These are phyloP conservation scores for Trichoderma sp. DNA, from an alignment of 2,329 filamentous ascomycete genomes.

Conservation along the genomic window DNA sequence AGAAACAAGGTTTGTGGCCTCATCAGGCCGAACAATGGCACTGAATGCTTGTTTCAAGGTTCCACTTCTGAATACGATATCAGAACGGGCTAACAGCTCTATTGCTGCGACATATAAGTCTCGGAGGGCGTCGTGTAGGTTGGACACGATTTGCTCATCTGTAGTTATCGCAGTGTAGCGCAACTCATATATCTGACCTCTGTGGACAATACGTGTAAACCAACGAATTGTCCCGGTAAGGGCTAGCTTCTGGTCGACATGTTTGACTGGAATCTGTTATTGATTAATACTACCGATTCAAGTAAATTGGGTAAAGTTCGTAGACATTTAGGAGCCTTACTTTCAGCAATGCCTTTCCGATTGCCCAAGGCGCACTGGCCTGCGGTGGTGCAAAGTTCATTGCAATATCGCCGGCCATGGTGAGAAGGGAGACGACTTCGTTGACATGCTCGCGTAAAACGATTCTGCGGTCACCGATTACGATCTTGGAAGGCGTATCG, in stretches of 20 bases:
- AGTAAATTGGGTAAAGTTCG: neutral
- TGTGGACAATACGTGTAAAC: conserved; percentile 9
- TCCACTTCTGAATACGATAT: neutral
- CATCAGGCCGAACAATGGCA: neutral
- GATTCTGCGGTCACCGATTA: neutral
- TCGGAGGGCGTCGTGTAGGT: neutral
- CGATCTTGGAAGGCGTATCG: neutral
- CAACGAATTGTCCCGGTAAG: conserved; percentile 2
- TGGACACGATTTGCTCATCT: neutral
- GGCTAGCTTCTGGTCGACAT: conserved; percentile 8
- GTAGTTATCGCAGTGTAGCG: neutral
- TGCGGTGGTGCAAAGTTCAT: conserved; percentile 1
- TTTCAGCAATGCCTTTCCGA: neutral
- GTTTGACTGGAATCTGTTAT: conserved; percentile 5
- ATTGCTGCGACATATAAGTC: conserved; percentile 13
- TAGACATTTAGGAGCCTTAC: neutral
- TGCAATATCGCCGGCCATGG: conserved; percentile 8
- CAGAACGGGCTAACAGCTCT: conserved; percentile 9
- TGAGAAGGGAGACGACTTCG: conserved; percentile 1
- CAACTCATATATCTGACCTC: conserved; percentile 8
- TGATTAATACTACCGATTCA: neutral
- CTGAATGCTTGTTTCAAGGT: neutral
- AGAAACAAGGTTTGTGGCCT: neutral
- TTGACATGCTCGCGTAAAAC: conserved; percentile 1
- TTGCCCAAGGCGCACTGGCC: conserved; percentile 15